These are phyloP conservation scores for Erodium chrysanthum DNA, from an alignment of 441 rosid genomes.

Conservation along the genomic window DNA sequence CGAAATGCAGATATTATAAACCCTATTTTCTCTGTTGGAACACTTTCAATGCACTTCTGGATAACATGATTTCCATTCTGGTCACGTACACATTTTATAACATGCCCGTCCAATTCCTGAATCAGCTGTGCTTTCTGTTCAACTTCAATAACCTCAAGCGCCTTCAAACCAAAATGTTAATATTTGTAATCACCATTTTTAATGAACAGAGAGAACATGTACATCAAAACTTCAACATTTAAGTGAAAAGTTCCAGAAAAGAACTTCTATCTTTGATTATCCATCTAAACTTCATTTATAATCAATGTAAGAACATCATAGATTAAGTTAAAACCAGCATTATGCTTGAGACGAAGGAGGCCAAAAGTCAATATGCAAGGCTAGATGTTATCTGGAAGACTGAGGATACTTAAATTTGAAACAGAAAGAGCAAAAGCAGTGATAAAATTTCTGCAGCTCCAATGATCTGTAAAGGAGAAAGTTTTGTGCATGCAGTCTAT, in stretches of 20 bases:
- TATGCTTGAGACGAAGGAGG: neutral
- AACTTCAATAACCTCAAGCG: slow-evolving; percentile 90
- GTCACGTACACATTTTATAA: slow-evolving; percentile 87
- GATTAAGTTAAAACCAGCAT: neutral
- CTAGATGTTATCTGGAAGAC: neutral
- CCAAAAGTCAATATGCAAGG: neutral
- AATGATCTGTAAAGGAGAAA: neutral
- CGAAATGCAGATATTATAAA: slow-evolving; percentile 75
- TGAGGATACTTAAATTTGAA: neutral
- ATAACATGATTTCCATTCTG: slow-evolving; percentile 98
- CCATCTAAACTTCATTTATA: neutral
- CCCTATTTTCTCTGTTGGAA: slow-evolving; percentile 65
- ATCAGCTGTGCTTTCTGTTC: slow-evolving; percentile 72
- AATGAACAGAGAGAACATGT: neutral
- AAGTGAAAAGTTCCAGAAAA: neutral
- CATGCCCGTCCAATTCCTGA: slow-evolving; percentile 83
- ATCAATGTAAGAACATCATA: neutral
- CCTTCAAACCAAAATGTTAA: slow-evolving; percentile 36
- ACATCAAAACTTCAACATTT: neutral
- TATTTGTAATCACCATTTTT: neutral
- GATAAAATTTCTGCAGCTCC: neutral
- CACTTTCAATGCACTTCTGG: slow-evolving; percentile 87
- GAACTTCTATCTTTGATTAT: neutral
- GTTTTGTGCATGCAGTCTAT: too few relatives aligned
- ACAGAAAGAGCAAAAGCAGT: neutral